These are phyloP conservation scores for Lachancea nothofagi DNA, from an alignment of 805 yeast species.

Conservation along the genomic window DNA sequence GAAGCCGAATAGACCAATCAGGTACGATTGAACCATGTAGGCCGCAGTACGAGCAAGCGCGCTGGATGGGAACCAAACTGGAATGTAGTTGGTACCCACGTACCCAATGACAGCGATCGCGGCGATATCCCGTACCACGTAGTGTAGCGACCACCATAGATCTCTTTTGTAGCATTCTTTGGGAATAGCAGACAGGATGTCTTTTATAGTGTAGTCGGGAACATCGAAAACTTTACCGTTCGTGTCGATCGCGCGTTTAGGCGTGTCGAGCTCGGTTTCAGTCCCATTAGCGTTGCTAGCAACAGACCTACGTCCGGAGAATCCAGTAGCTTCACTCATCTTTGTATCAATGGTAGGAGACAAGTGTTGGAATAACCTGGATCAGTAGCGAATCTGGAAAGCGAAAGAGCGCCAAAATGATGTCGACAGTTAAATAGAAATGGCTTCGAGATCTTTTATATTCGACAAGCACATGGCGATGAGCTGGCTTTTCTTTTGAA, in stretches of 20 bases:
- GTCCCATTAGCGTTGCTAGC: slow-evolving; percentile 1
- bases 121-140: slow-evolving; percentile 62
- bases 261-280: neutral
- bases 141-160: slow-evolving; percentile 47
- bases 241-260: slow-evolving; percentile 46
- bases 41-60: slow-evolving; percentile 42
- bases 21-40: slow-evolving; percentile 52
- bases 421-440: too few species aligned
- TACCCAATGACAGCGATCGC: slow-evolving; percentile 46
- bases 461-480: neutral
- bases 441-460: too few species aligned
- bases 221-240: slow-evolving; percentile 62
- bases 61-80: slow-evolving; percentile 11
- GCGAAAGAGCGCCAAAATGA: too few species aligned
- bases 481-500: neutral
- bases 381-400: too few species aligned
- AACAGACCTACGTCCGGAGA: neutral
- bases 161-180: slow-evolving; percentile 66
- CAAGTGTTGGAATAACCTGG: too few species aligned
- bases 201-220: slow-evolving; percentile 74
- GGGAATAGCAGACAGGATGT: slow-evolving; percentile 67
- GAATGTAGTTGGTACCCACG: slow-evolving; percentile 13
- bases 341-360: neutral
- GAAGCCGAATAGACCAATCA: slow-evolving; percentile 63
- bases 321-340: slow-evolving; percentile 2